These are phyloP conservation scores for Senecio squalidus DNA, from an alignment of 140 eudicot genomes.

Conservation along the genomic window DNA sequence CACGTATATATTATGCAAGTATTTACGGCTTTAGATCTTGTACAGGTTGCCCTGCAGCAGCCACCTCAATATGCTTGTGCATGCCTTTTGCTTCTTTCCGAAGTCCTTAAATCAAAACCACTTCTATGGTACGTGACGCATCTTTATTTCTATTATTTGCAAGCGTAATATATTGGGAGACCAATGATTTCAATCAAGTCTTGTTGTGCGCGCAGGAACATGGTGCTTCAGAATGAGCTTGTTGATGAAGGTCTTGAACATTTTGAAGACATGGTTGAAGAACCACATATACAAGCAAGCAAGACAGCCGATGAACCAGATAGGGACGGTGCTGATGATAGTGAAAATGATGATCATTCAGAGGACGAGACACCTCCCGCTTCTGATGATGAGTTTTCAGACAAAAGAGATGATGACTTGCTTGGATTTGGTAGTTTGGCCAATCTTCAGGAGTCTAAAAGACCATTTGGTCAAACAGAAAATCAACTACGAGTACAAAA, in stretches of 20 bases:
- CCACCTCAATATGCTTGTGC: too few relatives aligned
- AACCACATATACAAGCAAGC: constrained; percentile 10
- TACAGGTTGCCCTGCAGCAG: too few relatives aligned
- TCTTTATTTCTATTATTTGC: not conserved
- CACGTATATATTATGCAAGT: constrained; percentile 3
- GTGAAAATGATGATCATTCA: constrained; percentile 17
- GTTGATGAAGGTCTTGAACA: constrained; percentile 76
- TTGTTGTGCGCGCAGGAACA: constrained; percentile 54
- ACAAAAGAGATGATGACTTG: too few relatives aligned
- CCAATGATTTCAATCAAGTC: not conserved
- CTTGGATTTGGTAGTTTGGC: too few relatives aligned
- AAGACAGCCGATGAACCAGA: not conserved
- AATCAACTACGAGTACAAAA: constrained; percentile 24
- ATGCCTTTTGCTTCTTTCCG: too few relatives aligned
- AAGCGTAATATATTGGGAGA: not conserved
- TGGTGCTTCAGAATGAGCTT: too few relatives aligned
- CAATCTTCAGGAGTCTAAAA: constrained; percentile 20
- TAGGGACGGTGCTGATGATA: constrained; percentile 13
- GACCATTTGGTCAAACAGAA: constrained; percentile 13
- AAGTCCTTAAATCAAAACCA: too few relatives aligned
- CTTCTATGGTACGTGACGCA: constrained; percentile 65
- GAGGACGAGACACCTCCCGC: constrained; percentile 39
- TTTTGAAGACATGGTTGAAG: too few relatives aligned
- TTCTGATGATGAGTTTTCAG: too few relatives aligned
- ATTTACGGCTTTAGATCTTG: constrained; percentile 16